Evolutionary conservation across 257 asterid species (phyloP), one percentile per base, ranked within the genome.

Genomic region (Apocynum venetum): DNA sequence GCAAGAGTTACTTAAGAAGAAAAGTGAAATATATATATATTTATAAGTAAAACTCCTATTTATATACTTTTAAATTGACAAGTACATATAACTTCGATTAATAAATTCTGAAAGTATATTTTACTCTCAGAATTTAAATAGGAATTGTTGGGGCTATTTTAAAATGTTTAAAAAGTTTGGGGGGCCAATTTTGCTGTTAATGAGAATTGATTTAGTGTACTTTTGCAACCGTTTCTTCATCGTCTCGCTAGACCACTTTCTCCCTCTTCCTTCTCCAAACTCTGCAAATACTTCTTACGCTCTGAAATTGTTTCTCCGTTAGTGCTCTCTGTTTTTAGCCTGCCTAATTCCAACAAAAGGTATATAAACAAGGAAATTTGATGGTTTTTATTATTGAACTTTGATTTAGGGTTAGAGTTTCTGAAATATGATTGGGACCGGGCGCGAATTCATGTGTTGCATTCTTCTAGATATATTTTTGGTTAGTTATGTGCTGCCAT

Each of bases 371-470:
- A 38, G 71, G n/a, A 2, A 6, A 0, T 67, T 6, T 67, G 6
- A 41, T 66, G 48, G 47, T 67, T 41, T 41, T 38, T 38, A 38
- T 41, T 31, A 41, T 67, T 67, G 47, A 67, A 41, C 51, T 17
- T 67, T 67, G 72, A 17, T 67, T 67, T 67, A 67, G 72, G 72
- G 72, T 67, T 67, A 40, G 72, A 67, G 51, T 67, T 67, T 41
- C 6, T 14, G 2, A 6, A 67, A 11, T 25, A 67, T 41, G 49
- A 6, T 41, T 17, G 17, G 72, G n/a, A 41, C 41, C 41, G 35
- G 3, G 35, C 35, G 41, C 35, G 36, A 17, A 67, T 67, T 67
- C 72, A 43, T 41, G 72, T 43, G 11, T 67, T 65, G 71, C 40
- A 41, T 20, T 41, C n/a, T 41, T 7, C 48, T 3, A 40, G 12